Conservation (phyloP, 768 basidiomycete genomes). For the Pholiota microspora region DNA sequence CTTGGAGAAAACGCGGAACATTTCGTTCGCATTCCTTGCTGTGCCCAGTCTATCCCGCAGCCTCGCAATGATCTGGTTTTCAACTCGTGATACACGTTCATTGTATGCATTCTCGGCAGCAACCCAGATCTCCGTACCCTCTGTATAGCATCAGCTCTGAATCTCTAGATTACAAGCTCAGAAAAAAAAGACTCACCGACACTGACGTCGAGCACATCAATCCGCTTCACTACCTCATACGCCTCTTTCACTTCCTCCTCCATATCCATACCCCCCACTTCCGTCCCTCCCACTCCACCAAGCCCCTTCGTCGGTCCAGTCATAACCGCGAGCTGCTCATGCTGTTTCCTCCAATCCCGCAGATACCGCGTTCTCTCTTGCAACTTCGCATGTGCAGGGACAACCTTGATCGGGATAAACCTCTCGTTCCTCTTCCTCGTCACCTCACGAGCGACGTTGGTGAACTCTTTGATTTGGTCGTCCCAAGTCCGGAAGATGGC, state of each 20-base stretch:
- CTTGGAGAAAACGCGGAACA: constrained; percentile 99
- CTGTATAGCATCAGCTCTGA: constrained; percentile 36
- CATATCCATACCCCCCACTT: constrained; percentile 94
- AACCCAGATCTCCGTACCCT: constrained; percentile 98
- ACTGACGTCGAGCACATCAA: constrained; percentile 94
- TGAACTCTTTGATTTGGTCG: constrained; percentile 88
- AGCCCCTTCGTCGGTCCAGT: constrained; percentile 91
- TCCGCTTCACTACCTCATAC: constrained; percentile 96
- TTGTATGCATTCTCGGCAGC: constrained; percentile 97
- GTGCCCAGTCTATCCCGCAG: constrained; percentile 90
- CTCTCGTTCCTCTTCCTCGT: constrained; percentile 86
- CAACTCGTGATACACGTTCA: constrained; percentile 93
- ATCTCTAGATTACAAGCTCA: neutral
- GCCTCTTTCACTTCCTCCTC: constrained; percentile 96
- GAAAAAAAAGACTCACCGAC: constrained; percentile 56
- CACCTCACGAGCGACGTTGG: constrained; percentile 89
- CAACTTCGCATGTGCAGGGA: constrained; percentile 85
- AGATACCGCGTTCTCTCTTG: constrained; percentile 87
- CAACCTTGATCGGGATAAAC: constrained; percentile 96
- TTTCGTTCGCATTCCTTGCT: constrained; percentile 96
- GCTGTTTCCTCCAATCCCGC: constrained; percentile 92
- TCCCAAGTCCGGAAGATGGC: constrained; percentile 88
- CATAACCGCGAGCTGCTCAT: constrained; percentile 97
- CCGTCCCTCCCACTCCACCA: constrained; percentile 55
- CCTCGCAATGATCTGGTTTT: constrained; percentile 97